These are phyloP conservation scores for Euphorbia schlechtendalii DNA, from an alignment of 441 rosid genomes.

Conservation along the genomic window DNA sequence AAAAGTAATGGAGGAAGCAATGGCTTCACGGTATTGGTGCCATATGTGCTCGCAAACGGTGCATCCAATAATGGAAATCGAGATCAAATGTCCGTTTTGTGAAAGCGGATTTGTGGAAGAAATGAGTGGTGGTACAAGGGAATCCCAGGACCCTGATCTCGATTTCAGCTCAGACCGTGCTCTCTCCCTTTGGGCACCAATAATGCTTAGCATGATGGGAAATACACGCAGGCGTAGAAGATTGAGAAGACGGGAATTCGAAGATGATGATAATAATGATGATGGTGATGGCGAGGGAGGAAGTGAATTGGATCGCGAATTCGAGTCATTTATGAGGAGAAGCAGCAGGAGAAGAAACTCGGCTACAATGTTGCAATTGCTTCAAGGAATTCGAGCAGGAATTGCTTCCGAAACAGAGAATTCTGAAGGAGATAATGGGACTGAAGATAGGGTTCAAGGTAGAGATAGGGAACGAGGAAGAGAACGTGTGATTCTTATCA, in stretches of 20 bases:
- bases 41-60: conserved; percentile 54
- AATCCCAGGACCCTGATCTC: conserved; percentile 43
- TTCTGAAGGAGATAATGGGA: conserved; percentile 34
- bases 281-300: conserved; percentile 38
- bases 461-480: conserved; percentile 43
- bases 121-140: conserved; percentile 33
- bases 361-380: conserved; percentile 54
- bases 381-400: conserved; percentile 71
- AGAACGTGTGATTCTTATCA: conserved; percentile 56
- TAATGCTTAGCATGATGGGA: conserved; percentile 82
- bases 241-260: conserved; percentile 41
- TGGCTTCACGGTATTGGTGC: conserved; percentile 62
- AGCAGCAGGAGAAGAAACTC: conserved; percentile 53
- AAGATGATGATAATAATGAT: conserved; percentile 43
- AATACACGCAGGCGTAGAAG: conserved; percentile 50
- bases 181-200: conserved; percentile 74
- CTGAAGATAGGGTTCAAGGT: conserved; percentile 37
- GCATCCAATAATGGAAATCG: conserved; percentile 49
- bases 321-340: conserved; percentile 60
- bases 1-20: conserved; percentile 45
- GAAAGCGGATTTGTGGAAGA: conserved; percentile 64
- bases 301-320: conserved; percentile 49
- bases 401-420: conserved; percentile 55
- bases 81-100: conserved; percentile 71
- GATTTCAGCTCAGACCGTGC: conserved; percentile 68